Base-by-base conservation (phyloP, 1,284 basidiomycete species). In the Rhizopogon parksii region DNA sequence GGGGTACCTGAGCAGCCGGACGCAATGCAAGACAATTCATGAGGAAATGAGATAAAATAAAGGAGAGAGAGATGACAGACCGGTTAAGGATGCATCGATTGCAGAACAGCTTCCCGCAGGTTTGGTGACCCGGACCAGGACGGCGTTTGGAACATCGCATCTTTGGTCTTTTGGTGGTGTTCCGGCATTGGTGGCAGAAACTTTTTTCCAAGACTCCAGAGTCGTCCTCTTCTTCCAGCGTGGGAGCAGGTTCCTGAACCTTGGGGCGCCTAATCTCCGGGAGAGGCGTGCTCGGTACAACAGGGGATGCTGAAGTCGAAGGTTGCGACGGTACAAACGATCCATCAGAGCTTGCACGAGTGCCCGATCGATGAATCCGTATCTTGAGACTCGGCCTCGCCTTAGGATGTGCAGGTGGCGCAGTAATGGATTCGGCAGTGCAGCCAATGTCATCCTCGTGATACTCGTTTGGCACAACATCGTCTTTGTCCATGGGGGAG, bases 31-130 rank as follows among this genome's bases (percentile, higher is more conserved):
- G 2, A 7, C 6, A 42, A n/a, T 47, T 36, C 25, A 37, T 51
- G 30, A 62, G 55, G 15, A 59, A 49, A 51, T 3, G 17, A n/a
- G 24, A 30, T 11, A 2, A 14, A n/a, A 21, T 9, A 9, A 37
- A 43, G 6, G 2, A 27, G 21, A 34, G 19, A 9, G 17, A 46
- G 37, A 46, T 21, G 9, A 66, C 63, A 6, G 6, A 65, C 64
- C 64, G 63, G 40, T 50, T 47, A 2, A 57, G 50, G 25, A 65
- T 56, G 27, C 64, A 65, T 52, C 62, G 56, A 37, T 60, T 52
- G 36, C 64, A 65, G 37, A 68, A 65, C 24, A 60, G 57, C 35
- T 66, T 65, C 24, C 60, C 62, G 14, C 64, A 65, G 1, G 58
- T 46, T 14, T 52, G 55, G 0, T 43, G 11, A 38, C 46, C 50